These are phyloP conservation scores for Phytophthora europaea DNA, from an alignment of 352 stramenopile species.

Conservation along the genomic window DNA sequence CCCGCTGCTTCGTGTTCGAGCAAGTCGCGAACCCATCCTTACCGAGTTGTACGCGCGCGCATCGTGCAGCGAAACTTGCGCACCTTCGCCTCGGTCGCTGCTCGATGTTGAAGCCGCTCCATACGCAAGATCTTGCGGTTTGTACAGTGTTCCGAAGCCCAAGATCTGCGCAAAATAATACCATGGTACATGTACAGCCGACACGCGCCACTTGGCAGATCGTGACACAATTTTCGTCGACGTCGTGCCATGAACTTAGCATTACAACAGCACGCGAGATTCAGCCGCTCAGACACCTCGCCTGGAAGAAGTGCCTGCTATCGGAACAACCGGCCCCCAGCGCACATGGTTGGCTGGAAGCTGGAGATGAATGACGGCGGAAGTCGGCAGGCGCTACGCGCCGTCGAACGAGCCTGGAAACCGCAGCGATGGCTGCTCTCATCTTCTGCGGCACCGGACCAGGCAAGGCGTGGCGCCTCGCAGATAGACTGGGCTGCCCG, in stretches of 20 bases:
- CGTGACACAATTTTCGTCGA: conserved; percentile 33
- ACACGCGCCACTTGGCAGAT: conserved; percentile 36
- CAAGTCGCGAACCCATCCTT: conserved; percentile 38
- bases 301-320: conserved; percentile 24
- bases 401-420: conserved; percentile 42
- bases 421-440: conserved; percentile 47
- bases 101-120: not conserved
- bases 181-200: not conserved
- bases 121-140: conserved; percentile 24
- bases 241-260: conserved; percentile 14
- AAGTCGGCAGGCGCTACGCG: conserved; percentile 17
- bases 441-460: conserved; percentile 49
- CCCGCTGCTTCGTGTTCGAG: conserved; percentile 20
- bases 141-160: conserved; percentile 9
- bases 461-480: conserved; percentile 18
- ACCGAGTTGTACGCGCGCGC: conserved; percentile 16
- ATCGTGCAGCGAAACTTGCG: conserved; percentile 44
- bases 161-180: conserved; percentile 45
- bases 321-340: conserved; percentile 22
- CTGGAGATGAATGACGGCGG: conserved; percentile 34
- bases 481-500: conserved; percentile 21
- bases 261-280: conserved; percentile 36
- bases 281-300: conserved; percentile 10
- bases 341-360: conserved; percentile 33
- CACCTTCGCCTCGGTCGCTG: not conserved